A percentile compares a stretch with the other conserved stretches of the same genome.
Evolutionary conservation across 495 filamentous ascomycete genomes (phyloP).

Genomic region (Lindgomyces ingoldianus): DNA sequence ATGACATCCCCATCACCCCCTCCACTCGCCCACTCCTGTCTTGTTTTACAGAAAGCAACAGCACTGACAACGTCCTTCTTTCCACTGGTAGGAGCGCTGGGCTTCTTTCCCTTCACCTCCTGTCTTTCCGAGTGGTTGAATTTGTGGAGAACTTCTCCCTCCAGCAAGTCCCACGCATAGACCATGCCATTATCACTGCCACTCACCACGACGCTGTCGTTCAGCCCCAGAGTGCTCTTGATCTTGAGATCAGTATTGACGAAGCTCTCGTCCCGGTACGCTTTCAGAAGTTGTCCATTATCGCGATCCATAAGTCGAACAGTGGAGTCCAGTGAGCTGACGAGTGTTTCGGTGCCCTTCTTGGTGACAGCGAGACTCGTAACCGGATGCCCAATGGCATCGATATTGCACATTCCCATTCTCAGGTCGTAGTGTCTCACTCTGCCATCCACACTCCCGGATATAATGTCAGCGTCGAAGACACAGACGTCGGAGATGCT

Average conservation of each 20-base stretch:
- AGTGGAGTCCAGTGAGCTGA: constrained; percentile 71
- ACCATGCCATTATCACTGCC: constrained; percentile 81
- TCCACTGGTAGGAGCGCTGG: constrained; percentile 49
- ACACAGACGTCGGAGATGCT: constrained; percentile 65
- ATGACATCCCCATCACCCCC: constrained; percentile 55
- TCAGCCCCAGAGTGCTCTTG: constrained; percentile 44
- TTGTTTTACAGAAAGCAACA: constrained; percentile 67
- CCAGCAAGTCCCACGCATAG: constrained; percentile 89
- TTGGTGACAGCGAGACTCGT: constrained; percentile 71
- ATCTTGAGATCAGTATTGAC: constrained; percentile 43
- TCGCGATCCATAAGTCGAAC: constrained; percentile 79
- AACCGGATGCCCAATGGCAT: constrained; percentile 64
- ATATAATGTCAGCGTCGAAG: constrained; percentile 58
- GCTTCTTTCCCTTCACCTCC: constrained; percentile 11
- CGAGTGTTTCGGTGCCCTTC: constrained; percentile 73
- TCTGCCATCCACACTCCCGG: constrained; percentile 84
- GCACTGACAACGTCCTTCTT: constrained; percentile 54
- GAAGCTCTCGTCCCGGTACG: constrained; percentile 54
- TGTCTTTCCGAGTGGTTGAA: constrained; percentile 39
- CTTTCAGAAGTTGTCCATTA: constrained; percentile 71
- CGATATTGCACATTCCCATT: constrained; percentile 70
- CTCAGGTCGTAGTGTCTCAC: constrained; percentile 85
- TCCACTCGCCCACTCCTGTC: constrained; percentile 66
- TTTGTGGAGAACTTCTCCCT: constrained; percentile 60
- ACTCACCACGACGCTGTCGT: constrained; percentile 74